phyloP scores from a whole-genome alignment of 1,284 basidiomycete species.

The Uromyces viciae-fabae region DNA sequence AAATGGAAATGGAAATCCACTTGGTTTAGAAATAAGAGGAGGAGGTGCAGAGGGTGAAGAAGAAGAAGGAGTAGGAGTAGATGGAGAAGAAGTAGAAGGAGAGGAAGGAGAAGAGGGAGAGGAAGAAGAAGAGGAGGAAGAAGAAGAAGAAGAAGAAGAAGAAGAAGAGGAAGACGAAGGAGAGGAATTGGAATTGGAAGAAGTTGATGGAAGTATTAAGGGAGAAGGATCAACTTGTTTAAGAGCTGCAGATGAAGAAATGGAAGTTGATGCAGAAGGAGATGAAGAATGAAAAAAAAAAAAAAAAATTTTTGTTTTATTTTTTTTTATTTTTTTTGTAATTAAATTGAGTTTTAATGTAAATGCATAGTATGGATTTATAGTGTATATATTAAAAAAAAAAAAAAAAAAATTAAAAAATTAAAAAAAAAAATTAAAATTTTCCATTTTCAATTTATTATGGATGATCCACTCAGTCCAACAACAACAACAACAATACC shows the following conservation, averaged over 20 bases:
- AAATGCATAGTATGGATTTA: not conserved
- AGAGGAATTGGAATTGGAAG: constrained; percentile 15
- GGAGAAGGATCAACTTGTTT: constrained; percentile 1
- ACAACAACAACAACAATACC: constrained; percentile 8
- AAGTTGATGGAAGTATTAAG: constrained; percentile 22
- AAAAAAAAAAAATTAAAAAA: not conserved
- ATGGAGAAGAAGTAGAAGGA: constrained; percentile 32
- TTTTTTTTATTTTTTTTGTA: too few relatives aligned
- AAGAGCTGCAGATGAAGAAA: constrained; percentile 4
- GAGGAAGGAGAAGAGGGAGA: constrained; percentile 33
- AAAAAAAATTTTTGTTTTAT: too few relatives aligned
- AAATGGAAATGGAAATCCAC: constrained; percentile 15
- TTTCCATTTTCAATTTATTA: not conserved
- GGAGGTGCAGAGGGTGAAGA: not conserved
- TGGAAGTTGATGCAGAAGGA: constrained; percentile 20
- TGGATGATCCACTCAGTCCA: not conserved
- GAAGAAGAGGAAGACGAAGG: not conserved
- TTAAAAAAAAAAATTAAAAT: not conserved
- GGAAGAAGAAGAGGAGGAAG: constrained; percentile 44
- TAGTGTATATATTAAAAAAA: not conserved
- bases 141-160: constrained; percentile 42
- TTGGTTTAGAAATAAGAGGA: too few relatives aligned
- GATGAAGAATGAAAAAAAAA: not conserved
- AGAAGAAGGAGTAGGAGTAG: constrained; percentile 37
- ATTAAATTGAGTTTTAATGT: too few relatives aligned